phyloP scores from a whole-genome alignment of 1,284 basidiomycete species.

The Rhodofomes roseus region DNA sequence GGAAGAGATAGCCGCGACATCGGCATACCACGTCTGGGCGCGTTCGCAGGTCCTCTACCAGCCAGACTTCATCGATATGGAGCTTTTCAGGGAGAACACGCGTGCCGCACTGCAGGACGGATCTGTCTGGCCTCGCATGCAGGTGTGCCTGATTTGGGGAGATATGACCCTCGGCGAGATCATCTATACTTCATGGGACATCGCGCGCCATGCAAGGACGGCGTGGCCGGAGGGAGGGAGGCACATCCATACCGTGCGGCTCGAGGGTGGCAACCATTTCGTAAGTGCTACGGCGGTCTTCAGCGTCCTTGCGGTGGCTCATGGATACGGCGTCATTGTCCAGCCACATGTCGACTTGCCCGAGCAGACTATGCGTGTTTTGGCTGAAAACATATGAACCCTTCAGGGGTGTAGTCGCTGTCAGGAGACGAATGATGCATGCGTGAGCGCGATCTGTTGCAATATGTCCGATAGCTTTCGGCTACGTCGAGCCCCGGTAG shows the following conservation, averaged over 20 bases:
- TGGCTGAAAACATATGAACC: background rate
- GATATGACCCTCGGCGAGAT: constrained; percentile 11
- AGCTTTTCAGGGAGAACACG: constrained; percentile 1
- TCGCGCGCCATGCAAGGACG: background rate
- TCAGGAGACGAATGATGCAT: background rate
- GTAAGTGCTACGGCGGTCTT: constrained; percentile 8
- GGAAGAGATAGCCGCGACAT: background rate
- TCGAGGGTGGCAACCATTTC: constrained; percentile 15
- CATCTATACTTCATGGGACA: constrained; percentile 12
- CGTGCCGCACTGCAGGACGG: background rate
- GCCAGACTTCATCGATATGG: background rate
- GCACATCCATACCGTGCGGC: background rate
- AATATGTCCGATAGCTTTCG: no score
- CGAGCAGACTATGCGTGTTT: background rate
- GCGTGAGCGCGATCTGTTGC: background rate
- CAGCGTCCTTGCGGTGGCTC: background rate
- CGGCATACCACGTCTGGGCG: background rate
- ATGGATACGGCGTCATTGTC: background rate
- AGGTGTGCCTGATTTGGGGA: constrained; percentile 11
- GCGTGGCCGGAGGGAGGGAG: background rate
- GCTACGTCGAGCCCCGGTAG: no score
- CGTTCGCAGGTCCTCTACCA: background rate
- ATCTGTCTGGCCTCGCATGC: constrained; percentile 5
- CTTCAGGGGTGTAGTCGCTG: background rate
- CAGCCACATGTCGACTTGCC: background rate